Conservation (phyloP, 306 rosid species). For the Vachellia pachyceras region DNA sequence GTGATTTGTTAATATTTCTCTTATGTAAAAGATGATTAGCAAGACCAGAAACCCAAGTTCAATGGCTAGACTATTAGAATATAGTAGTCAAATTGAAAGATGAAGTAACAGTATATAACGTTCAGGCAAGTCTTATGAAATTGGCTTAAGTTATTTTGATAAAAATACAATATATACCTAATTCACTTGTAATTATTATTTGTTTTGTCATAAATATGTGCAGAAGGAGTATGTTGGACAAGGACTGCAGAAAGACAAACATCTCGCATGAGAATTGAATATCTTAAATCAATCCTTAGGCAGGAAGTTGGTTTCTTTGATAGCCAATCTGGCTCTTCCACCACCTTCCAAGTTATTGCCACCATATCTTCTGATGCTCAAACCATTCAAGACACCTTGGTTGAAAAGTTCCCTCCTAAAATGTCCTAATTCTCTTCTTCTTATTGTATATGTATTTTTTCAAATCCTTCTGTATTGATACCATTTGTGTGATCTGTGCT, state of each 20-base stretch:
- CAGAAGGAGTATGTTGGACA: conserved; percentile 86
- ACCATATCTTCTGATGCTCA: conserved; percentile 79
- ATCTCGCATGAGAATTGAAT: conserved; percentile 65
- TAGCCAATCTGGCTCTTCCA: conserved; percentile 58
- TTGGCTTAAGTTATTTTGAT: no score
- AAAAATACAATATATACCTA: not conserved
- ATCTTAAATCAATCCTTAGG: conserved; percentile 65
- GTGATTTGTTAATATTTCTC: not conserved
- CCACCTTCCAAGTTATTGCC: conserved; percentile 69
- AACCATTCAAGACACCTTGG: conserved; percentile 69
- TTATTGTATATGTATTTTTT: not conserved
- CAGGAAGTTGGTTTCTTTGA: conserved; percentile 83
- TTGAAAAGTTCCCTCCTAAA: conserved; percentile 60
- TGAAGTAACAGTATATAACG: no score
- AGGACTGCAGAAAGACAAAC: conserved; percentile 87
- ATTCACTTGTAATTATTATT: not conserved
- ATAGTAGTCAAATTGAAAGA: no score
- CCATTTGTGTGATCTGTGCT: no score
- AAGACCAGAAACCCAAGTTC: not conserved
- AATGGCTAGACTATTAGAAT: not conserved
- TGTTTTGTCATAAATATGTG: not conserved
- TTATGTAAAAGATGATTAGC: not conserved
- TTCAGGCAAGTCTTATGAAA: no score
- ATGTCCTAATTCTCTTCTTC: not conserved
- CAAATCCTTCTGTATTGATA: no score